phyloP scores from a whole-genome alignment of 192 early-diverging fungal species.

The Mortierella antarctica region DNA sequence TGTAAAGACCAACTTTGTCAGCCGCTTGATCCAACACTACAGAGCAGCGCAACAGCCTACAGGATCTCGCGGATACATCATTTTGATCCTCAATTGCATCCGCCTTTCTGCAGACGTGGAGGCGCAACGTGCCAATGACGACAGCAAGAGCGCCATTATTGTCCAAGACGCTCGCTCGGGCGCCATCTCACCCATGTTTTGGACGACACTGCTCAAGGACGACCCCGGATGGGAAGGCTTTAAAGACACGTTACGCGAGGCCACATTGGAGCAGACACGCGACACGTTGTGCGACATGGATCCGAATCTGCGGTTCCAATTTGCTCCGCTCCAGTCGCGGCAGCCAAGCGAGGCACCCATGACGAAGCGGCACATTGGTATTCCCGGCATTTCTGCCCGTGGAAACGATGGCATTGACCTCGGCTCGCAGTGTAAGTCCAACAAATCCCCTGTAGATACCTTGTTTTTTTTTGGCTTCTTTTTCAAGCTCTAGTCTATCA shows the following conservation, averaged over 20 bases:
- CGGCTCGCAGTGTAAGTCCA: conserved; percentile 38
- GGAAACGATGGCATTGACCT: conserved; percentile 51
- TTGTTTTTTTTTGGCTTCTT: not conserved
- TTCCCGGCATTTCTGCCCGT: conserved; percentile 36
- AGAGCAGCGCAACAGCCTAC: conserved; percentile 16
- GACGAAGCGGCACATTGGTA: conserved; percentile 41
- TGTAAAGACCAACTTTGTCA: conserved; percentile 21
- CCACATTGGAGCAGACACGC: conserved; percentile 40
- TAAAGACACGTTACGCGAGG: conserved; percentile 17
- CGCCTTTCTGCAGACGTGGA: conserved; percentile 40
- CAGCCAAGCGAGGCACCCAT: conserved; percentile 38
- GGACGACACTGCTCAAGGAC: conserved; percentile 10
- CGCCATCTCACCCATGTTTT: conserved; percentile 17
- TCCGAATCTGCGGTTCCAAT: conserved; percentile 43
- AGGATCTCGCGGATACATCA: conserved; percentile 43
- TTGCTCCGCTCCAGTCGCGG: conserved; percentile 45
- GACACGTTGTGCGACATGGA: conserved; percentile 46
- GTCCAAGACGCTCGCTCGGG: not conserved
- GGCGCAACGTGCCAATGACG: not conserved
- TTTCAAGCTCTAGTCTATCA: not conserved
- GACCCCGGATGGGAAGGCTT: conserved; percentile 28
- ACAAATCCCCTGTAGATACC: not conserved
- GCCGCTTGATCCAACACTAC: conserved; percentile 43
- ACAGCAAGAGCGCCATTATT: conserved; percentile 2
- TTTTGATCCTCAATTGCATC: conserved; percentile 45